These are phyloP conservation scores for Thyridium curvatum DNA, from an alignment of 2,329 filamentous ascomycete species.

Conservation along the genomic window DNA sequence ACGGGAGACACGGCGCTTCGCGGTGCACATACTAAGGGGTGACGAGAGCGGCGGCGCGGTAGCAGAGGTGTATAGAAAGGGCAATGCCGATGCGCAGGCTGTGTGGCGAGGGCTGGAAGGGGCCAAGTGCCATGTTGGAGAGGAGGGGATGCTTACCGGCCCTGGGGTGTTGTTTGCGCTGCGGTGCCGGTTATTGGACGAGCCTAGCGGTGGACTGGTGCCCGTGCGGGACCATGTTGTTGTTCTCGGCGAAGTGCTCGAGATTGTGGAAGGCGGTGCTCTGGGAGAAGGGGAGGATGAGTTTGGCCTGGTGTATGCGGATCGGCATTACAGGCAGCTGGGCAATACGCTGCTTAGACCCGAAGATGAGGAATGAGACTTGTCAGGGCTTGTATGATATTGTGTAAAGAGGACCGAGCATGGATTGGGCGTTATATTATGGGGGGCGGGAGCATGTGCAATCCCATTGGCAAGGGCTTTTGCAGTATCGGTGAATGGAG, in stretches of 20 bases:
- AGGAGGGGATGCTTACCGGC: conserved; percentile 22
- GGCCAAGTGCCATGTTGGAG: conserved; percentile 27
- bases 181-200: conserved; percentile 32
- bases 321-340: conserved; percentile 39
- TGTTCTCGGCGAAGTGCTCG: conserved; percentile 43
- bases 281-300: conserved; percentile 15
- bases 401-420: no score
- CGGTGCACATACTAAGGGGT: conserved; percentile 47
- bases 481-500: no score
- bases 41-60: conserved; percentile 39
- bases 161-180: conserved; percentile 29
- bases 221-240: conserved; percentile 45
- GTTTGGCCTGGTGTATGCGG: conserved; percentile 43
- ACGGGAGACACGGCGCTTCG: conserved; percentile 36
- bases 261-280: conserved; percentile 27
- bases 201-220: conserved; percentile 32
- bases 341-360: conserved; percentile 58
- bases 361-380: conserved; percentile 2
- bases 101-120: conserved; percentile 22
- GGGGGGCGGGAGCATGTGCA: no score
- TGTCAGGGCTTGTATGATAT: no score
- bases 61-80: conserved; percentile 45
- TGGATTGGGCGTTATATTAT: no score
- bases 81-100: conserved; percentile 28
- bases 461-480: no score